Conservation (phyloP, 2,329 filamentous ascomycete genomes). For the Blastomyces parvus region DNA sequence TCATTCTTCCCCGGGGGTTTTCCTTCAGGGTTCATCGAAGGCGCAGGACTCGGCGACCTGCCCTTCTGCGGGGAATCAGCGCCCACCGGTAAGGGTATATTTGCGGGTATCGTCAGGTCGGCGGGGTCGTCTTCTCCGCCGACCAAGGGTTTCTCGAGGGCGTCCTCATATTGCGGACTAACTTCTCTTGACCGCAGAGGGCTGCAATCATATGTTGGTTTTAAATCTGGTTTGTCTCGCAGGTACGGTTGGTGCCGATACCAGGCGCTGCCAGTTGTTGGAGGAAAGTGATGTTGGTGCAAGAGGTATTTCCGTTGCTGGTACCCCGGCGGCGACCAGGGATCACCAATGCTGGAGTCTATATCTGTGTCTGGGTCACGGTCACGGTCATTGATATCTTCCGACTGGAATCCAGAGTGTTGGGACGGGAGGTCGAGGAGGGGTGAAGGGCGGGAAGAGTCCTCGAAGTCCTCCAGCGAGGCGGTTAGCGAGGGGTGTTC, state of each 20-base stretch:
- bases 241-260: slow-evolving; percentile 43
- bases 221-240: slow-evolving; percentile 32
- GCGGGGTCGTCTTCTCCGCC: slow-evolving; percentile 32
- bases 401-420: slow-evolving; percentile 55
- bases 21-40: slow-evolving; percentile 15
- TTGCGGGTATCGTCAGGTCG: slow-evolving; percentile 44
- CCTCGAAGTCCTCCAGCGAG: slow-evolving; percentile 54
- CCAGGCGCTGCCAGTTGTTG: slow-evolving; percentile 47
- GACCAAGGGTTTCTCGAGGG: slow-evolving; percentile 35
- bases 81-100: slow-evolving; percentile 47
- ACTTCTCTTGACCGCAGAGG: slow-evolving; percentile 47
- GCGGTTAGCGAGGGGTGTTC: slow-evolving; percentile 52
- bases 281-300: slow-evolving; percentile 20
- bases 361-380: slow-evolving; percentile 33
- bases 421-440: slow-evolving; percentile 48
- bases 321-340: slow-evolving; percentile 59
- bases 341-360: slow-evolving; percentile 39
- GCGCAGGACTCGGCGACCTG: slow-evolving; percentile 47
- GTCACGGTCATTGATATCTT: slow-evolving; percentile 39
- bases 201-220: slow-evolving; percentile 35
- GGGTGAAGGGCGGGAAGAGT: slow-evolving; percentile 39
- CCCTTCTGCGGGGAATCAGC: slow-evolving; percentile 49
- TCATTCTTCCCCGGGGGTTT: slow-evolving; percentile 11
- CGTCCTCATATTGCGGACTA: slow-evolving; percentile 53
- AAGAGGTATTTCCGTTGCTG: slow-evolving; percentile 30